phyloP scores from a whole-genome alignment of 176 grass and related monocot genomes.

The Saccharum officinarum region DNA sequence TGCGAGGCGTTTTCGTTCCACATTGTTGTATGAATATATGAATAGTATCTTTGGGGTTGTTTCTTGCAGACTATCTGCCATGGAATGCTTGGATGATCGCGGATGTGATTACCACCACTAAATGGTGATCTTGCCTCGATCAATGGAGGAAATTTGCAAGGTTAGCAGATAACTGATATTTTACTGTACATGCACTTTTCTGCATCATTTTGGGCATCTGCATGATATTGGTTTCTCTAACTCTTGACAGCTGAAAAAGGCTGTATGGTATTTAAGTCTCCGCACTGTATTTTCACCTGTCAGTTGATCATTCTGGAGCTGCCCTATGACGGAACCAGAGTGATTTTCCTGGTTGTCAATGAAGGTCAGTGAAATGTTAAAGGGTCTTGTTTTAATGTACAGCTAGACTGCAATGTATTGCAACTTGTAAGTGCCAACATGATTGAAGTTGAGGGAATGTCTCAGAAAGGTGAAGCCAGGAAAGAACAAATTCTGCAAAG shows the following conservation, averaged over 20 bases:
- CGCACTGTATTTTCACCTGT: not conserved
- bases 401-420: not conserved
- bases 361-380: not conserved
- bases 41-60: not conserved
- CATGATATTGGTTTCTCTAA: constrained; percentile 7
- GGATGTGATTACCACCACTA: not conserved
- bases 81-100: not conserved
- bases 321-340: not conserved
- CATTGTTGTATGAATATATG: not conserved
- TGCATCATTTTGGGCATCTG: not conserved
- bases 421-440: not conserved
- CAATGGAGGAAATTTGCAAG: not conserved
- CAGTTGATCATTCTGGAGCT: not conserved
- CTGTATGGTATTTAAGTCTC: not conserved
- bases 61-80: constrained; percentile 24
- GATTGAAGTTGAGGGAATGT: not conserved
- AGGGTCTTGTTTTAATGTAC: not conserved
- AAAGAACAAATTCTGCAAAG: not conserved
- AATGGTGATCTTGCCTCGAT: not conserved
- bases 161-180: not conserved
- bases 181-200: not conserved
- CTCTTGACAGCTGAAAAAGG: not conserved
- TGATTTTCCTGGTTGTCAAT: not conserved
- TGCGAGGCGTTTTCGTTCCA: not conserved
- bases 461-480: not conserved